Conservation (phyloP, 768 basidiomycete genomes). For the Rhizopogon vinicolor region DNA sequence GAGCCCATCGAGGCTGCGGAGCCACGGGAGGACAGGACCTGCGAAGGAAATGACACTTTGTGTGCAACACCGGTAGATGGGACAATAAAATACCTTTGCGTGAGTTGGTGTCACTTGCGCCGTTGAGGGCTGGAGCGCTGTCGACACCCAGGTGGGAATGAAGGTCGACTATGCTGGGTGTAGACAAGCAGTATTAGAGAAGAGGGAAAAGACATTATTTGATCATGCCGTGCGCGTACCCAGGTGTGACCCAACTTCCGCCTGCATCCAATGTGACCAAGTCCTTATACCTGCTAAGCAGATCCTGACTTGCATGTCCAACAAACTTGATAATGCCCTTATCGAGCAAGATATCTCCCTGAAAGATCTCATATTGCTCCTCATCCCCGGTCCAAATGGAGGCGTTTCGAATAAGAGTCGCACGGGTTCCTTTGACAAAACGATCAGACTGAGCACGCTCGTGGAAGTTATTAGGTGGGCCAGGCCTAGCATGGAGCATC, state of each 20-base stretch:
- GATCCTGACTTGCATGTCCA: conserved; percentile 37
- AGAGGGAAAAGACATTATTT: not conserved
- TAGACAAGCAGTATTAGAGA: conserved; percentile 13
- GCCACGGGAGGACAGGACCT: conserved; percentile 67
- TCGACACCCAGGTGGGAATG: conserved; percentile 79
- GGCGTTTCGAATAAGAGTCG: conserved; percentile 40
- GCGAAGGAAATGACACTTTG: not conserved
- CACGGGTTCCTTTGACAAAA: conserved; percentile 32
- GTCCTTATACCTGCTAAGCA: conserved; percentile 33
- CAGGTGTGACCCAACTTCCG: conserved; percentile 67
- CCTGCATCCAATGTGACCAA: conserved; percentile 54
- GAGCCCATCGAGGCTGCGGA: conserved; percentile 79
- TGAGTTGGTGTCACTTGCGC: conserved; percentile 61
- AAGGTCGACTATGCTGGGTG: conserved; percentile 50
- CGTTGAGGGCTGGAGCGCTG: conserved; percentile 49
- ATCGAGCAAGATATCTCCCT: conserved; percentile 37
- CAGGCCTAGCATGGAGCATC: conserved; percentile 30
- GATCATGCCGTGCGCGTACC: conserved; percentile 35
- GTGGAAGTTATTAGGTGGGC: conserved; percentile 30
- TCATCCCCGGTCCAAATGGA: conserved; percentile 49
- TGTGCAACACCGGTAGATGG: not conserved
- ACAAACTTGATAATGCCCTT: conserved; percentile 31
- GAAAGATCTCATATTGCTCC: conserved; percentile 29
- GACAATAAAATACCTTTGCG: conserved; percentile 32
- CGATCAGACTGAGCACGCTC: conserved; percentile 32